Evolutionary conservation across 2,329 filamentous ascomycete genomes (phyloP), one percentile per base, ranked within the genome.

Genomic region (Fusarium beomiforme): DNA sequence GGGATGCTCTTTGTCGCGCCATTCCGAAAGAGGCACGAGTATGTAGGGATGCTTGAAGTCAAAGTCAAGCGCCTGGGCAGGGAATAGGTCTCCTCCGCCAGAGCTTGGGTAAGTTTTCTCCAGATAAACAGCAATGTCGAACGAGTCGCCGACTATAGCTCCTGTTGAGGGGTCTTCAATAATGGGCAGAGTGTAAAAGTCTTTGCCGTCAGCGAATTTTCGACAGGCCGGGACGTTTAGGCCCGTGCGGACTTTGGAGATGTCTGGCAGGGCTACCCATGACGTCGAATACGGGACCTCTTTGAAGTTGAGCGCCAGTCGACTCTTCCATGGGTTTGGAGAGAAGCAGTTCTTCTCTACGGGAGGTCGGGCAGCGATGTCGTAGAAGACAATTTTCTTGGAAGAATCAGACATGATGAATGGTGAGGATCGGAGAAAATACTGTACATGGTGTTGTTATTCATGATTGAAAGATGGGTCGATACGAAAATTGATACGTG

Each of bases 41-140:
- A 62, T 56, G 33, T 55, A 43, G 4, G 63, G 47, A 39, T 62
- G 63, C 8, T 67, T 14, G 6, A 62, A 83, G 47, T 65, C 66
- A 62, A 80, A 87, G 56, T 85, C 82, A 19, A 87, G 79, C 10
- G 47, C 79, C 76, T 78, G 76, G 6, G 77, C 50, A 0, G 85
- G 85, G 71, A 91, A 87, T 4, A 91, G 81, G 47, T 83, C 77
- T 1, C 83, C 82, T 3, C 75, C 80, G 3, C 84, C 84, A 0
- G 83, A 76, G 33, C 78, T 62, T 0, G 88, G 87, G 59, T 87
- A 89, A 0, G 76, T 82, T 2, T 83, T 78, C 26, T 91, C 84
- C 4, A 92, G 82, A 72, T 90, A 87, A 29, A 85, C 78, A 10
- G 90, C 90, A 65, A 92, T 92, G 56, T 91, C 90, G 74, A 91